Evolutionary conservation across 2,329 filamentous ascomycete species (phyloP), one percentile per base, ranked within the genome.

Genomic region (Ophiostoma sp.): DNA sequence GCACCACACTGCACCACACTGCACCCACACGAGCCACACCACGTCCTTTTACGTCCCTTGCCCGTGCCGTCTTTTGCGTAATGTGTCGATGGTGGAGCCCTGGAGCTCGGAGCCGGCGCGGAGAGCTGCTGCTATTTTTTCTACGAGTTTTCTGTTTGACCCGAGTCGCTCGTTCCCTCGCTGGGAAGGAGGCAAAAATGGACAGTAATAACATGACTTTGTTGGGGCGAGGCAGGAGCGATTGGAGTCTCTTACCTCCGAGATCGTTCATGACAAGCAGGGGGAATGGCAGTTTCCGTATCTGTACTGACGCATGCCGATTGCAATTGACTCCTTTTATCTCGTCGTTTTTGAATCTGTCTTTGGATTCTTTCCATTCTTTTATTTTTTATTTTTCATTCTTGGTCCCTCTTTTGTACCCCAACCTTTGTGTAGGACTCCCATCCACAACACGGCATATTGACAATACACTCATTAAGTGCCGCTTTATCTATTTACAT

Each of bases 31-130:
- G 48, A 25, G 42, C 33, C 50, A 31, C 52, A 59, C 28, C 42
- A 42, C 70, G 22, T 36, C 28, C 28, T n/a, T 42, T 59, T 52
- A 25, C 33, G n/a, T 42, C 59, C 36, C 69, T 39, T 45, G 39
- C 9, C 55, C 69, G 69, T 71, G 69, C 69, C 55, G 69, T 45
- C 31, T 70, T 52, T 66, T 66, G 63, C 63, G 63, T 66, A 66
- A 31, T 66, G 42, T 48, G 42, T 6, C 64, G 28, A 48, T n/a
- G 64, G 42, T 50, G 8, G 42, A 25, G 45, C n/a, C 48, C n/a
- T 33, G 59, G 45, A 12, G 42, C 42, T 73, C 72, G 72, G 72
- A 66, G 72, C 72, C 72, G 72, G 68, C 45, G 33, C 72, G 72
- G 72, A 70, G 68, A 66, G n/a, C 11, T 9, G 17, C 19, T 48